Percentiles rank a stretch among this genome's conserved stretches.
phyloP scores from a whole-genome alignment of 1,139 yeast species.

The Candida freyschussii region DNA sequence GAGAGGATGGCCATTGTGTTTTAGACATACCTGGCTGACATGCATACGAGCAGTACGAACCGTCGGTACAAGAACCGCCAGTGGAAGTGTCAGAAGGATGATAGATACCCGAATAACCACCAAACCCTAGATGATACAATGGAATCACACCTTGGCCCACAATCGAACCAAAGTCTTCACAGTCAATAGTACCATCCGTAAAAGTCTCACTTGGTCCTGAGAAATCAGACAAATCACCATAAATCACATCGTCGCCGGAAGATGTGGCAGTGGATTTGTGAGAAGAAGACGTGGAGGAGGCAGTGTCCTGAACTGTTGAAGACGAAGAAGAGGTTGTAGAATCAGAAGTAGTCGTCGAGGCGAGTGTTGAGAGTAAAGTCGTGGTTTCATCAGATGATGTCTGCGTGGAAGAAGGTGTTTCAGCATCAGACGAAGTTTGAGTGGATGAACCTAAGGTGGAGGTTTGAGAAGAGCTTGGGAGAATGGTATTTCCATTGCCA shows the following conservation, averaged over 20 bases:
- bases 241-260: constrained; percentile 10
- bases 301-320: constrained; percentile 22
- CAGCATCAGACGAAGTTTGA: constrained; percentile 11
- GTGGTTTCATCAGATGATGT: constrained; percentile 6
- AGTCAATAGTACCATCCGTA: constrained; percentile 58
- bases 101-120: constrained; percentile 75
- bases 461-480: constrained; percentile 14
- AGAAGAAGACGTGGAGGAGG: constrained; percentile 23
- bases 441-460: constrained; percentile 18
- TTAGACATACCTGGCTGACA: constrained; percentile 90
- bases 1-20: constrained; percentile 77
- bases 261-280: constrained; percentile 34
- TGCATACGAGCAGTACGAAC: constrained; percentile 78
- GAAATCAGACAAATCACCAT: constrained; percentile 55
- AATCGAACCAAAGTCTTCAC: constrained; percentile 52
- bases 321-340: constrained; percentile 16
- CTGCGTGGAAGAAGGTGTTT: constrained; percentile 8
- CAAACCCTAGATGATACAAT: constrained; percentile 52
- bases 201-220: constrained; percentile 49
- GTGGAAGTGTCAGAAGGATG: constrained; percentile 56
- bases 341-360: constrained; percentile 10
- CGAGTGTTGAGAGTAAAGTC: constrained; percentile 6
- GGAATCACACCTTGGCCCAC: constrained; percentile 69
- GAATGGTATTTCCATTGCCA: constrained; percentile 42
- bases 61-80: constrained; percentile 65